phyloP scores from a whole-genome alignment of 176 grass and related monocot species.

The Carex myosuroides region DNA sequence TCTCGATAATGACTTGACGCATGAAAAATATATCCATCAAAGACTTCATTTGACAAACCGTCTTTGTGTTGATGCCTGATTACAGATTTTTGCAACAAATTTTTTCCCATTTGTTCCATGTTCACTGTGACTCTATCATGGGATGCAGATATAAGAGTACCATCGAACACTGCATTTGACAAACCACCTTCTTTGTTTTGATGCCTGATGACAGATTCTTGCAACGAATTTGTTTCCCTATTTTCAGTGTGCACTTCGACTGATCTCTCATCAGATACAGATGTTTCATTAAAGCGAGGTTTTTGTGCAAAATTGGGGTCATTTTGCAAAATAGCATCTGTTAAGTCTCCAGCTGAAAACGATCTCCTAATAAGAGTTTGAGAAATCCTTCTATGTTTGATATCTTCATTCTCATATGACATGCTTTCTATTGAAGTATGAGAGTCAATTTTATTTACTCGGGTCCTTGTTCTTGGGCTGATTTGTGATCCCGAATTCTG shows the following conservation, averaged over 20 bases:
- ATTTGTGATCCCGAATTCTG: constrained; percentile 18
- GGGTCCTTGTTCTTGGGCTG: background rate
- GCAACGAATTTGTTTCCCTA: background rate
- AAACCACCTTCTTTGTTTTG: background rate
- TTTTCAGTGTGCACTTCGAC: background rate
- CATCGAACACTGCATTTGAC: background rate
- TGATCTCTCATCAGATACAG: background rate
- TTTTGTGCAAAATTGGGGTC: constrained; percentile 6
- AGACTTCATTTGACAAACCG: background rate
- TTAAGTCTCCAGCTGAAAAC: constrained; percentile 29
- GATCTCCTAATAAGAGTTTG: constrained; percentile 31
- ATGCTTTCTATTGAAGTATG: constrained; percentile 26
- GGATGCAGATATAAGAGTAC: background rate
- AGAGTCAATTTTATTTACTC: constrained; percentile 5
- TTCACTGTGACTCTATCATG: background rate
- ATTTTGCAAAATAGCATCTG: constrained; percentile 25
- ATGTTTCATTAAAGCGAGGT: background rate
- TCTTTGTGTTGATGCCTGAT: background rate
- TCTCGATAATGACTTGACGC: background rate
- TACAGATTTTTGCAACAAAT: background rate
- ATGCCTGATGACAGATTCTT: background rate
- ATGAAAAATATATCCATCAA: background rate
- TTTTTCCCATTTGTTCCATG: background rate
- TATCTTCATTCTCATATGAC: constrained; percentile 26
- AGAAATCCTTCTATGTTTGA: constrained; percentile 3